A percentile compares a stretch with the other conserved stretches of the same genome.
These are phyloP conservation scores for Phytophthora cactorum DNA, from an alignment of 352 stramenopile species.

Conservation along the genomic window DNA sequence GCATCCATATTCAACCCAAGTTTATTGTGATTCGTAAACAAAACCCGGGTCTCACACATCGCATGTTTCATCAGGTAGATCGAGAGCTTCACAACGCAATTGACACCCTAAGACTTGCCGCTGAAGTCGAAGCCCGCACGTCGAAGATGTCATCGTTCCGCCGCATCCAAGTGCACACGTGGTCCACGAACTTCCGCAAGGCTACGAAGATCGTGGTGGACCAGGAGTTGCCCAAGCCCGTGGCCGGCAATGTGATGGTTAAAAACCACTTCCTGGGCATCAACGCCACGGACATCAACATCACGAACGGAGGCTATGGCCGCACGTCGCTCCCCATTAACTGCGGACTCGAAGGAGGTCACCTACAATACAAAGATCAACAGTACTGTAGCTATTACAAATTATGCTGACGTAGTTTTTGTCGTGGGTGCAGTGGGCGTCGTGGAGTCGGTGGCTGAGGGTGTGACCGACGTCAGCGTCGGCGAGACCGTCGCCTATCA, in stretches of 20 bases:
- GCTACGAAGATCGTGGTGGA: slow-evolving; percentile 47
- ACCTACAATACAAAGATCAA: not conserved
- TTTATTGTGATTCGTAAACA: slow-evolving; percentile 22
- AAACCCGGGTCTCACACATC: slow-evolving; percentile 22
- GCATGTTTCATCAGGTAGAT: slow-evolving; percentile 2
- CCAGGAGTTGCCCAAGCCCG: slow-evolving; percentile 32
- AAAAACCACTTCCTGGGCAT: slow-evolving; percentile 47
- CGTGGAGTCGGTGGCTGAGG: slow-evolving; percentile 45
- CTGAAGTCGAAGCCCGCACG: not conserved
- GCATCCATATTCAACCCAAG: not conserved
- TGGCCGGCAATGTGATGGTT: slow-evolving; percentile 42
- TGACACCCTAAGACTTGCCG: not conserved
- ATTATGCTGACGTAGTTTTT: slow-evolving; percentile 6
- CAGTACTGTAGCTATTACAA: not conserved
- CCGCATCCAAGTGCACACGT: slow-evolving; percentile 45
- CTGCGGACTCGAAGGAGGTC: slow-evolving; percentile 43
- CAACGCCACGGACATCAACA: slow-evolving; percentile 65
- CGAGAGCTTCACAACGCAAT: slow-evolving; percentile 7
- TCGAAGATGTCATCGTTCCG: slow-evolving; percentile 39
- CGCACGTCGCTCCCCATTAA: slow-evolving; percentile 30
- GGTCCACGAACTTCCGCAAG: slow-evolving; percentile 51
- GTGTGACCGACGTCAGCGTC: slow-evolving; percentile 45
- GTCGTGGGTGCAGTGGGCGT: slow-evolving; percentile 36
- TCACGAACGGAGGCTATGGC: slow-evolving; percentile 39
- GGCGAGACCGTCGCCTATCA: slow-evolving; percentile 49